Percentiles rank a stretch among this genome's conserved stretches.
These are phyloP conservation scores for Coix lacrymajobi DNA, from an alignment of 176 grass and related monocot species.

Conservation along the genomic window DNA sequence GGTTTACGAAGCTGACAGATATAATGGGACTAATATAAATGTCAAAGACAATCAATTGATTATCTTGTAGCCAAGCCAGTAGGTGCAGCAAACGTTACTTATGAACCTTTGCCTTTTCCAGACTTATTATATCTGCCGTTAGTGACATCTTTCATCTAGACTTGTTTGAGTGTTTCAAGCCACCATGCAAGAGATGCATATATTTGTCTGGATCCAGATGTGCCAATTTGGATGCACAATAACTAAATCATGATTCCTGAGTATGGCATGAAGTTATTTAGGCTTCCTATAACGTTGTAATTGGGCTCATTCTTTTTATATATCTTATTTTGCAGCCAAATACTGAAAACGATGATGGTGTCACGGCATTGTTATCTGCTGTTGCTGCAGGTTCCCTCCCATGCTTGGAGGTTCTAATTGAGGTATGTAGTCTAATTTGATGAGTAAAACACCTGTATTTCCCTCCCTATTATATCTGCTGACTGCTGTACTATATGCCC, in stretches of 20 bases:
- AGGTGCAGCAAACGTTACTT: neutral
- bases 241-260: neutral
- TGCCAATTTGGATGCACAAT: neutral
- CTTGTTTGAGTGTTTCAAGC: neutral
- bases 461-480: neutral
- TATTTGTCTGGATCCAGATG: neutral
- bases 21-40: neutral
- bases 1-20: neutral
- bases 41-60: neutral
- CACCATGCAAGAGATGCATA: neutral
- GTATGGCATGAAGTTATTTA: neutral
- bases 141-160: neutral
- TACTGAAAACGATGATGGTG: constrained; percentile 76
- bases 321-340: constrained; percentile 50
- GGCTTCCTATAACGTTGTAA: neutral
- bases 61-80: neutral
- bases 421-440: constrained; percentile 40
- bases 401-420: constrained; percentile 77
- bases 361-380: constrained; percentile 80
- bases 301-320: neutral
- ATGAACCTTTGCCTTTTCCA: neutral
- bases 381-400: constrained; percentile 74
- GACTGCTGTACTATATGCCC: neutral
- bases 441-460: neutral
- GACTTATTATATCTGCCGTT: neutral